These are phyloP conservation scores for Mycena sp. DNA, from an alignment of 1,284 basidiomycete genomes.

Conservation along the genomic window DNA sequence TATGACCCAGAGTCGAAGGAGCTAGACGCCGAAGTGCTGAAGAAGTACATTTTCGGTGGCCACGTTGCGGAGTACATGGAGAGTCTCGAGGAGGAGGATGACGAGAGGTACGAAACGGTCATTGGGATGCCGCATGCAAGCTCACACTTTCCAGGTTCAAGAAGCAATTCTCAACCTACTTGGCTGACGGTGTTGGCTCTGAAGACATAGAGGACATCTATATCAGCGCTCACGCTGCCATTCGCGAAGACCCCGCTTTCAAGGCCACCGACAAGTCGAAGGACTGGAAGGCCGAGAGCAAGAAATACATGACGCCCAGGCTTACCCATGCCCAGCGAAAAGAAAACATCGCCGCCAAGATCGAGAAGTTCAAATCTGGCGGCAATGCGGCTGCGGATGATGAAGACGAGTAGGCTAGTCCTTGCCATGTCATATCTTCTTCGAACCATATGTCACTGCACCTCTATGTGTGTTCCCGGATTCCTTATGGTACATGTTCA, in stretches of 20 bases:
- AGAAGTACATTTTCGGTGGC: constrained; percentile 98
- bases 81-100: constrained; percentile 99
- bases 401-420: constrained; percentile 68
- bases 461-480: too few species aligned
- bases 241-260: constrained; percentile 95
- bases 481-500: background rate
- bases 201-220: constrained; percentile 99
- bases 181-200: constrained; percentile 94
- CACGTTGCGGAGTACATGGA: constrained; percentile 99
- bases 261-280: constrained; percentile 91
- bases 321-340: constrained; percentile 86
- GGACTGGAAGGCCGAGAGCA: constrained; percentile 92
- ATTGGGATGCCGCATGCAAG: too few species aligned
- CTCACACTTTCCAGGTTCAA: constrained; percentile 67
- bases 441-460: constrained; percentile 15
- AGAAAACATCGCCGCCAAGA: constrained; percentile 83
- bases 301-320: constrained; percentile 78
- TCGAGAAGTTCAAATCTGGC: constrained; percentile 84
- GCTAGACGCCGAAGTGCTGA: constrained; percentile 93
- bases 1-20: constrained; percentile 96
- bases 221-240: constrained; percentile 89
- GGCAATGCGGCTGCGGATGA: constrained; percentile 62
- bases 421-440: constrained; percentile 9
- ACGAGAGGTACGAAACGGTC: constrained; percentile 86
- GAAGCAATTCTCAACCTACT: constrained; percentile 97